phyloP scores from a whole-genome alignment of 129 eudicot genomes.

The Tagetes patula region DNA sequence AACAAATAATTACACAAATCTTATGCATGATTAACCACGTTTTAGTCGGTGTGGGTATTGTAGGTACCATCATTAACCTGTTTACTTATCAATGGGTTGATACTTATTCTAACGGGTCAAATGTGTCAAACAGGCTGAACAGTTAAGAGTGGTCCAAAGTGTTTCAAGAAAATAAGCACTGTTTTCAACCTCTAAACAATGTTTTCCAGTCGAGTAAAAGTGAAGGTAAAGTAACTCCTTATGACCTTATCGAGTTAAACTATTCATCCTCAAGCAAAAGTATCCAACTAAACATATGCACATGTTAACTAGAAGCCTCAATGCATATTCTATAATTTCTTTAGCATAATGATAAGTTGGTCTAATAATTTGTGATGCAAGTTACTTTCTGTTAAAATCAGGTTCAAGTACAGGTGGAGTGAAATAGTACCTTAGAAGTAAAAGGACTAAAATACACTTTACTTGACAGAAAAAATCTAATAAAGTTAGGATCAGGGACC shows the following conservation, averaged over 20 bases:
- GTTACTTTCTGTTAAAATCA: not conserved
- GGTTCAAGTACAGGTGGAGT: not conserved
- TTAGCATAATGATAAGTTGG: not conserved
- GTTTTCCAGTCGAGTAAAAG: not conserved
- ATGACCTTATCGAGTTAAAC: not conserved
- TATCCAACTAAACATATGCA: conserved; percentile 7
- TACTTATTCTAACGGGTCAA: not conserved
- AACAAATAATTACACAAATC: not conserved
- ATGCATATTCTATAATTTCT: not conserved
- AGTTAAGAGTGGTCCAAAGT: not conserved
- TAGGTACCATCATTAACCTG: not conserved
- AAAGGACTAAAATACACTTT: too few species aligned
- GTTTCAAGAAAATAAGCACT: not conserved
- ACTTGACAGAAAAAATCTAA: too few species aligned
- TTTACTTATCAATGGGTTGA: not conserved
- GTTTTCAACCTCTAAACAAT: not conserved
- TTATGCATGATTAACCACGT: not conserved
- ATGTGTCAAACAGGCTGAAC: not conserved
- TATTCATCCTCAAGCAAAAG: conserved; percentile 19
- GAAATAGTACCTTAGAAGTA: too few species aligned
- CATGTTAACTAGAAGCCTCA: not conserved
- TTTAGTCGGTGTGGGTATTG: not conserved
- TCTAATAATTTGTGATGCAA: not conserved
- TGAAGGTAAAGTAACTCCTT: not conserved
- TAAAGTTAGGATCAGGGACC: too few species aligned